phyloP scores from a whole-genome alignment of 1,284 basidiomycete genomes.

The Ganoderma resinaceum region DNA sequence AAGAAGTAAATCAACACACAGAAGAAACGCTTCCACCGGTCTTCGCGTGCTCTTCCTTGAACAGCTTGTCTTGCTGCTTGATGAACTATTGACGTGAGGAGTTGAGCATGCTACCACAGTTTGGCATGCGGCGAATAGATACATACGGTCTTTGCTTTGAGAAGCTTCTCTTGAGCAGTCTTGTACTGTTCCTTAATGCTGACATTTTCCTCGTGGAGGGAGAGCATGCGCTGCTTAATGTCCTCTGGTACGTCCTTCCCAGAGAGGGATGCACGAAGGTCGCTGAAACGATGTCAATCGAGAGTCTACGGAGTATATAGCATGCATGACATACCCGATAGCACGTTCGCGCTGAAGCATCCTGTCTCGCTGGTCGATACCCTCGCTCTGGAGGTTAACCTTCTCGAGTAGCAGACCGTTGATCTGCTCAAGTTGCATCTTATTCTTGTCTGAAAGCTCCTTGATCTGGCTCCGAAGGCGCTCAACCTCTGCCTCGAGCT shows the following conservation, averaged over 20 bases:
- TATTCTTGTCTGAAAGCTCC: constrained; percentile 83
- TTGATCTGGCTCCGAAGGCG: constrained; percentile 73
- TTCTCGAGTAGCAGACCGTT: constrained; percentile 90
- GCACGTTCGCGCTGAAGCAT: constrained; percentile 84
- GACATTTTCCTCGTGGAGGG: constrained; percentile 80
- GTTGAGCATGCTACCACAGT: neutral
- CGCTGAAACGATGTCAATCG: constrained; percentile 49
- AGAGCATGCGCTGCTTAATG: constrained; percentile 77
- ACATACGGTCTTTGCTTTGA: constrained; percentile 80
- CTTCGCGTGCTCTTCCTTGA: constrained; percentile 77
- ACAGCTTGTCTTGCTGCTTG: constrained; percentile 89
- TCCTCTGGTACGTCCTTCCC: constrained; percentile 84
- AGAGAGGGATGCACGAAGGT: constrained; percentile 75
- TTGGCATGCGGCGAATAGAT: neutral
- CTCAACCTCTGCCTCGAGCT: constrained; percentile 73
- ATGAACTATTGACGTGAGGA: constrained; percentile 73
- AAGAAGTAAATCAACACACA: constrained; percentile 30
- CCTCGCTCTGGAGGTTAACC: constrained; percentile 87
- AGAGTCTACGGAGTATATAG: neutral
- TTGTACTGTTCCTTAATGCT: constrained; percentile 76
- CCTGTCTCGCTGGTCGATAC: constrained; percentile 84
- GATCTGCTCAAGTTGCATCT: constrained; percentile 92
- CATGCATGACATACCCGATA: constrained; percentile 62
- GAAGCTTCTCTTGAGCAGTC: constrained; percentile 78
- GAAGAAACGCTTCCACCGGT: constrained; percentile 43